Conservation (phyloP, 2,329 filamentous ascomycete genomes). For the Claviceps pusilla region DNA sequence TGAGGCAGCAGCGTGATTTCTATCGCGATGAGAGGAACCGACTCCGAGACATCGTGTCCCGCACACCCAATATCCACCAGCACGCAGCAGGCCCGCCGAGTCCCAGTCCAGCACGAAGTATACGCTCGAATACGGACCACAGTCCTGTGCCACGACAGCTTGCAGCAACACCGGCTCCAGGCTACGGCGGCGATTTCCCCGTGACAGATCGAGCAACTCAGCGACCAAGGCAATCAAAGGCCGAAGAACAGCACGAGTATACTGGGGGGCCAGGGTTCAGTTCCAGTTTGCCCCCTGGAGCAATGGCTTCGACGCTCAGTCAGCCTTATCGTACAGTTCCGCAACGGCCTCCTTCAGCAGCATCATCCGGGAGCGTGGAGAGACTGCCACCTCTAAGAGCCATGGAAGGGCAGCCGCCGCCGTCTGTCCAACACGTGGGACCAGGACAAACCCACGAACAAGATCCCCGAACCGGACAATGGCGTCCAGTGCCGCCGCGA, state of each 20-base stretch:
- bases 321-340: slow-evolving; percentile 20
- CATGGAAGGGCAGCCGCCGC: slow-evolving; percentile 24
- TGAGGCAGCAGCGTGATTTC: slow-evolving; percentile 52
- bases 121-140: slow-evolving; percentile 22
- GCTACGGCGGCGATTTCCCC: slow-evolving; percentile 27
- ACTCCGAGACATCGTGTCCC: slow-evolving; percentile 49
- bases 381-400: slow-evolving; percentile 32
- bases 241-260: slow-evolving; percentile 31
- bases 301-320: slow-evolving; percentile 27
- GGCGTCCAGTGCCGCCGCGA: slow-evolving; percentile 18
- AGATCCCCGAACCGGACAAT: slow-evolving; percentile 22
- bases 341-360: slow-evolving; percentile 23
- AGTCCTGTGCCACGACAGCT: slow-evolving; percentile 20
- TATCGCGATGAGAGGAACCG: slow-evolving; percentile 61
- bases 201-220: slow-evolving; percentile 31
- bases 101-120: slow-evolving; percentile 24
- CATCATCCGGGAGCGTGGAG: slow-evolving; percentile 24
- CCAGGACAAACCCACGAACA: slow-evolving; percentile 19
- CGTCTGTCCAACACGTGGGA: slow-evolving; percentile 8
- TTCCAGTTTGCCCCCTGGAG: slow-evolving; percentile 19
- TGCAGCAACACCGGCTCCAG: slow-evolving; percentile 14
- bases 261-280: slow-evolving; percentile 25
- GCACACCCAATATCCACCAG: slow-evolving; percentile 41
- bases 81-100: slow-evolving; percentile 38
- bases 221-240: slow-evolving; percentile 23